Base-by-base conservation (phyloP, 83 land plant species). In the Thuja plicata region DNA sequence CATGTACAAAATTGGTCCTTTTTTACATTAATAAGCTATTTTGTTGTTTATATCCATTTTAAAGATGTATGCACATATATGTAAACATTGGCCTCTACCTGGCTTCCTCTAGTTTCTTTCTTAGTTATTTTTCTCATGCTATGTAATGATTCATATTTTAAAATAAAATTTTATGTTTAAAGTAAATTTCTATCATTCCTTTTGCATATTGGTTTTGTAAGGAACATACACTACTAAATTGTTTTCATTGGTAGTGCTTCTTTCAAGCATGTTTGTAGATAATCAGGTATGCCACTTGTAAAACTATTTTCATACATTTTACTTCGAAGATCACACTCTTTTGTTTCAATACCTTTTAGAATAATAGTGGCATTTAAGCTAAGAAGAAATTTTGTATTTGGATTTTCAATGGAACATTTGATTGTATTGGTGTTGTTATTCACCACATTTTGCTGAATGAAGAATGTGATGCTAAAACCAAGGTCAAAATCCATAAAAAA, bases 171-270 rank as follows among this genome's bases (percentile, higher is more conserved):
- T 57, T 71, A 71, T 71, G 76, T 71, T 71, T 71, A 24, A n/a
- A 71, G n/a, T 27, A 8, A 48, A 24, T n/a, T n/a, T n/a, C n/a
- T n/a, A n/a, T n/a, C n/a, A n/a, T n/a, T n/a, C n/a, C n/a, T n/a
- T n/a, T n/a, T n/a, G n/a, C n/a, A n/a, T n/a, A n/a, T n/a, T n/a
- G n/a, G n/a, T n/a, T n/a, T n/a, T n/a, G n/a, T n/a, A n/a, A n/a
- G n/a, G n/a, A n/a, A n/a, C n/a, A n/a, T n/a, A n/a, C n/a, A n/a
- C n/a, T n/a, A n/a, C n/a, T n/a, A 96, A 98, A 89, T 96, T 98
- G 48, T 98, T 98, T 83, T 98, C 99, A 2, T 89, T 98, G 87
- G 99, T 98, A 73, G 97, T 98, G 34, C 96, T 98, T 6, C 91
- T 98, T 83, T 98, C 99, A 37, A 98, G 99, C 92, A 96, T 98